phyloP scores from a whole-genome alignment of 352 stramenopile genomes.

The Pythium brachiatum region DNA sequence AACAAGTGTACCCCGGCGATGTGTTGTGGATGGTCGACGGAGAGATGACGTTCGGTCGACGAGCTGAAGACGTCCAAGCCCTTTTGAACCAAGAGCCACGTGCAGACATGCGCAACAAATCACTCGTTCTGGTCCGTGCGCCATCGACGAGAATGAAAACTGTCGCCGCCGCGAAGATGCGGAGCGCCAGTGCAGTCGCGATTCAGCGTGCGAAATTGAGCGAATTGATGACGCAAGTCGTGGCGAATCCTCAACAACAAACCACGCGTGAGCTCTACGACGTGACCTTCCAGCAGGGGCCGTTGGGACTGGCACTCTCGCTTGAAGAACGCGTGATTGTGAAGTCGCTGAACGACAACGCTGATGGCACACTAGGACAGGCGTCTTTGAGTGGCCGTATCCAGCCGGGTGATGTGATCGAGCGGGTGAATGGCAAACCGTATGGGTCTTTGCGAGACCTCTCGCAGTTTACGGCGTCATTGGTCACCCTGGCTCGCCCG shows the following conservation, averaged over 20 bases:
- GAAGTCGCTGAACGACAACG: slow-evolving; percentile 75
- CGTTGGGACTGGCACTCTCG: slow-evolving; percentile 68
- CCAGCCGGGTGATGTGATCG: slow-evolving; percentile 64
- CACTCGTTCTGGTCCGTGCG: slow-evolving; percentile 14
- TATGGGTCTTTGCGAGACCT: slow-evolving; percentile 69
- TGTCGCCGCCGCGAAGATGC: neutral
- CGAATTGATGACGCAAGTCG: slow-evolving; percentile 15
- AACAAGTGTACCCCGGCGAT: slow-evolving; percentile 68
- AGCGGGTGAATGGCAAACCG: slow-evolving; percentile 60
- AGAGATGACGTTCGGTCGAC: slow-evolving; percentile 24
- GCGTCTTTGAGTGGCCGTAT: slow-evolving; percentile 66
- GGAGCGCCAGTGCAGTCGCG: neutral
- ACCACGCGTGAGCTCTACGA: slow-evolving; percentile 30
- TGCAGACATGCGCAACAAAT: neutral
- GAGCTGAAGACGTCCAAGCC: slow-evolving; percentile 38
- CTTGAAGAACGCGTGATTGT: slow-evolving; percentile 73
- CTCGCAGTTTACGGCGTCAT: slow-evolving; percentile 74
- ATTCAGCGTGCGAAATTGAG: slow-evolving; percentile 11
- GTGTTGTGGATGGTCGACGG: slow-evolving; percentile 57
- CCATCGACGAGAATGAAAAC: slow-evolving; percentile 14
- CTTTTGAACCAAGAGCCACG: slow-evolving; percentile 20
- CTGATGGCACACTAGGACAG: slow-evolving; percentile 62
- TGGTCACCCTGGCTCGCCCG: slow-evolving; percentile 65
- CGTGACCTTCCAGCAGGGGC: slow-evolving; percentile 68
- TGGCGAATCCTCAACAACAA: slow-evolving; percentile 1